These are phyloP conservation scores for Ascocoryne sarcoides DNA, from an alignment of 2,329 filamentous ascomycete genomes.

Conservation along the genomic window DNA sequence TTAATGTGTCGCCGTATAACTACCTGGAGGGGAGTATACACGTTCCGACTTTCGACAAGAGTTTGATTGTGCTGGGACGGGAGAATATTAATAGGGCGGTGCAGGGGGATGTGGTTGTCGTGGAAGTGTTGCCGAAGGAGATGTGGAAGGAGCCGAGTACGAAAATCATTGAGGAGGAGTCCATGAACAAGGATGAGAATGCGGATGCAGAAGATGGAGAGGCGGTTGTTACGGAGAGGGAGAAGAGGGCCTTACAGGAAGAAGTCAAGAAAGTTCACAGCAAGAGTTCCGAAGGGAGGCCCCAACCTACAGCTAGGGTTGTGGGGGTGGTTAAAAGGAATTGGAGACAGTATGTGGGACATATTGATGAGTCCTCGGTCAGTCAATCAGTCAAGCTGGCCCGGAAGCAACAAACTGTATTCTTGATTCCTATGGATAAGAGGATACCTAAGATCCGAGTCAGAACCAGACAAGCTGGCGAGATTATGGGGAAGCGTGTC, in stretches of 20 bases:
- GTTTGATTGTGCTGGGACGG: constrained; percentile 77
- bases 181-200: constrained; percentile 86
- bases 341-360: constrained; percentile 96
- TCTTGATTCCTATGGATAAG: constrained; percentile 97
- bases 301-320: constrained; percentile 85
- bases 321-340: constrained; percentile 92
- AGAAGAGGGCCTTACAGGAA: constrained; percentile 79
- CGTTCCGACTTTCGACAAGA: constrained; percentile 81
- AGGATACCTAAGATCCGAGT: constrained; percentile 93
- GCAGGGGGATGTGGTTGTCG: constrained; percentile 84
- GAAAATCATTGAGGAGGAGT: constrained; percentile 91
- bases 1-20: constrained; percentile 96
- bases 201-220: constrained; percentile 71
- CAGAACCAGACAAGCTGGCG: constrained; percentile 79
- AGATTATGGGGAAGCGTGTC: constrained; percentile 84
- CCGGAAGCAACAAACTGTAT: constrained; percentile 82
- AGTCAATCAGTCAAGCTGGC: constrained; percentile 65
- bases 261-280: constrained; percentile 82
- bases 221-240: constrained; percentile 78
- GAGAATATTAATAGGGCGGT: constrained; percentile 95
- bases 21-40: constrained; percentile 91
- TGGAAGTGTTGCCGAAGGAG: constrained; percentile 85
- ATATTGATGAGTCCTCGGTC: constrained; percentile 81
- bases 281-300: constrained; percentile 62
- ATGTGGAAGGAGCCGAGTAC: constrained; percentile 96